Conservation (phyloP, 495 filamentous ascomycete genomes). For the Letharia lupina region DNA sequence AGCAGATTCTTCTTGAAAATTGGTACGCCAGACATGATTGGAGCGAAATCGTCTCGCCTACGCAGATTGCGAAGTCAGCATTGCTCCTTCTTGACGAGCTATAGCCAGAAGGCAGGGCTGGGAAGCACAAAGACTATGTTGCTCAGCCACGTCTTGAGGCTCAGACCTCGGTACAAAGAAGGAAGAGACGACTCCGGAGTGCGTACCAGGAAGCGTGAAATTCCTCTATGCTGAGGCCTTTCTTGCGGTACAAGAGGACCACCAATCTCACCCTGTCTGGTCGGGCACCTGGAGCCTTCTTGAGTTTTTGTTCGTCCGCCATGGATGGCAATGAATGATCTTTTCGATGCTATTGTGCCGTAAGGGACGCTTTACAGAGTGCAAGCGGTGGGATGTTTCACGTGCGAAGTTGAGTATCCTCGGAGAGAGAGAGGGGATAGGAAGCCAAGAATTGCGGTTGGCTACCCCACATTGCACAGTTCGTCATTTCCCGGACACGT, state of each 20-base stretch:
- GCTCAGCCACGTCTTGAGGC: not conserved
- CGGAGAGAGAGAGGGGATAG: not conserved
- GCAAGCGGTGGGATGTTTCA: not conserved
- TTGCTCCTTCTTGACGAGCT: not conserved
- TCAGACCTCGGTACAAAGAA: not conserved
- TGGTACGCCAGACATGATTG: not conserved
- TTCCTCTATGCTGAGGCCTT: conserved; percentile 20
- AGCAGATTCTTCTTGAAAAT: conserved; percentile 13
- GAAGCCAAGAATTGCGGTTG: not conserved
- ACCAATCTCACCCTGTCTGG: conserved; percentile 17
- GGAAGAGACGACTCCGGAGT: not conserved
- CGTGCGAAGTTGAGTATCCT: not conserved
- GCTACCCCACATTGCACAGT: not conserved
- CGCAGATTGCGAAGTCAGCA: not conserved
- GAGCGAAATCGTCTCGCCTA: conserved; percentile 11
- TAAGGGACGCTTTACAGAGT: not conserved
- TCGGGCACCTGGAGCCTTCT: not conserved
- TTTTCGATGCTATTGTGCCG: not conserved
- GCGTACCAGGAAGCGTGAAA: conserved; percentile 18
- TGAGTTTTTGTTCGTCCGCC: not conserved
- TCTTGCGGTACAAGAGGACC: conserved; percentile 19
- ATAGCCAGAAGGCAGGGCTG: not conserved
- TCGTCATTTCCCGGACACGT: not conserved
- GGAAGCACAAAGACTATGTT: not conserved
- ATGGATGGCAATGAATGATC: not conserved